Conservation (phyloP, 2,329 filamentous ascomycete species). For the Alternaria brassicae region DNA sequence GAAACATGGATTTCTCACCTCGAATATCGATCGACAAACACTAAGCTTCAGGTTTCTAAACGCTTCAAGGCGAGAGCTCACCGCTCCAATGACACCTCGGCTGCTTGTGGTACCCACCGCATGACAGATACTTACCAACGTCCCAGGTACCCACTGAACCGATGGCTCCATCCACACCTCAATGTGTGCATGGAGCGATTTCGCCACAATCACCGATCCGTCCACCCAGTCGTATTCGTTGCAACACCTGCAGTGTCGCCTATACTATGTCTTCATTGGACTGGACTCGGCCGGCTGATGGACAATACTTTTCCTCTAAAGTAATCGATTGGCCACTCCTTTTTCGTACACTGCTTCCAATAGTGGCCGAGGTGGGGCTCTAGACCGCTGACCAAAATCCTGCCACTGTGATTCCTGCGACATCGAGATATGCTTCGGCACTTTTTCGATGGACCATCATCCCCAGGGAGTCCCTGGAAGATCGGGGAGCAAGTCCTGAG, state of each 20-base stretch:
- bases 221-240: conserved; percentile 14
- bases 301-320: conserved; percentile 1
- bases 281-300: background rate
- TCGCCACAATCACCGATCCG: conserved; percentile 14
- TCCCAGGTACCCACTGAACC: conserved; percentile 1
- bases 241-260: conserved; percentile 20
- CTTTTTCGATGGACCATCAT: background rate
- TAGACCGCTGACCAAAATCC: background rate
- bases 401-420: conserved; percentile 7
- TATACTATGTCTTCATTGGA: conserved; percentile 10
- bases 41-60: conserved; percentile 5
- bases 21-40: conserved; percentile 7
- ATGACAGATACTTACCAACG: conserved; percentile 12
- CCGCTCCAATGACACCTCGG: conserved; percentile 12
- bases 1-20: background rate
- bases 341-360: conserved; percentile 7
- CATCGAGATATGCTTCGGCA: background rate
- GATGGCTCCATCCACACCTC: conserved; percentile 13
- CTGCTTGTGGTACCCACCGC: conserved; percentile 4
- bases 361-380: background rate
- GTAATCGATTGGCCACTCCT: conserved; percentile 14
- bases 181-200: conserved; percentile 14
- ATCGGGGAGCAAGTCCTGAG: background rate
- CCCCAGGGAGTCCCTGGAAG: background rate
- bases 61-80: conserved; percentile 1